These are phyloP conservation scores for Cryptosporidium baileyi DNA, from an alignment of 169 alveolate species.

Conservation along the genomic window DNA sequence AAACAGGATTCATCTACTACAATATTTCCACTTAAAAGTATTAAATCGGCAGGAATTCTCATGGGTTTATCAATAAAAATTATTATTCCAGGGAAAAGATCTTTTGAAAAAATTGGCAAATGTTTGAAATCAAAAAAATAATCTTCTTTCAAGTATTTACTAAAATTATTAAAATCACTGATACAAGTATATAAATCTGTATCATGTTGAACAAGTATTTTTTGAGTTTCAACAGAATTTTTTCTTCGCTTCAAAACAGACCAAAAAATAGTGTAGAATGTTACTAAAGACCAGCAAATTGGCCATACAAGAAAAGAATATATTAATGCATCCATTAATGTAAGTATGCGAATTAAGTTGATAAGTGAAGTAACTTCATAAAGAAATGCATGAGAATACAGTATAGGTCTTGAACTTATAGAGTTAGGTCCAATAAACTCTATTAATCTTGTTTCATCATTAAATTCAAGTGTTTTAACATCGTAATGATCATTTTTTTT, in stretches of 20 bases:
- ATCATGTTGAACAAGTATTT: conserved; percentile 14
- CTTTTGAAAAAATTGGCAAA: conserved; percentile 18
- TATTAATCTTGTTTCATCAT: background rate
- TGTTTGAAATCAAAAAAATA: background rate
- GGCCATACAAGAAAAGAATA: conserved; percentile 70
- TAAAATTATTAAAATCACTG: background rate
- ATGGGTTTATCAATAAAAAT: conserved; percentile 78
- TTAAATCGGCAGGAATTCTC: conserved; percentile 84
- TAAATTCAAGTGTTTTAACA: background rate
- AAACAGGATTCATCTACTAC: conserved; percentile 83
- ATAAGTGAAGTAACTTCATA: background rate
- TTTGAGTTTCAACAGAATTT: conserved; percentile 4
- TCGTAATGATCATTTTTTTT: background rate
- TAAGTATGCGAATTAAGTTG: conserved; percentile 14
- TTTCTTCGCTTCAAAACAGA: background rate
- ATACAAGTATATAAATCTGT: background rate
- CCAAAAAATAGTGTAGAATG: conserved; percentile 46
- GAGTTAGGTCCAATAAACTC: conserved; percentile 44
- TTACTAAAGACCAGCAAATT: conserved; percentile 40
- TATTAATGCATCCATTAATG: conserved; percentile 21
- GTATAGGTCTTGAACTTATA: background rate
- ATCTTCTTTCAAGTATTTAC: background rate
- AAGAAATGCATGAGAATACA: background rate
- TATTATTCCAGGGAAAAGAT: conserved; percentile 84
- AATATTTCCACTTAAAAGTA: conserved; percentile 79